A percentile compares a stretch with the other conserved stretches of the same genome.
Conservation (phyloP, 2,329 filamentous ascomycete genomes). For the Fusarium sp. region DNA sequence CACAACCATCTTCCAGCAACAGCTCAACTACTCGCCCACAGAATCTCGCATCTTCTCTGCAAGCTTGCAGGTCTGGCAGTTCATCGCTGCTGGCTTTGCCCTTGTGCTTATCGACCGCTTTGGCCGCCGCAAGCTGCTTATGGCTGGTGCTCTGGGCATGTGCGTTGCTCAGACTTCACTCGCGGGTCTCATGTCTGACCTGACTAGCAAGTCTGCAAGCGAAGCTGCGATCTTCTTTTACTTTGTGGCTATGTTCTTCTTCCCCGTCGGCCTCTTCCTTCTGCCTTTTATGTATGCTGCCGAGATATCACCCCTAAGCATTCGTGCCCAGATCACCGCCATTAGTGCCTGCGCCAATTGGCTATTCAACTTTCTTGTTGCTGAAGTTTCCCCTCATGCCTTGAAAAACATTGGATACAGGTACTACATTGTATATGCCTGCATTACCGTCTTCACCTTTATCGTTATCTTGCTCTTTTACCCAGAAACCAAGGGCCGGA, state of each 20-base stretch:
- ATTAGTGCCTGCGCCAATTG: background rate
- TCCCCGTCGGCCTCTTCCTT: background rate
- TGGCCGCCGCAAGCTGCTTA: background rate
- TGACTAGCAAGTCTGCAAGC: background rate
- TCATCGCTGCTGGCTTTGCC: background rate
- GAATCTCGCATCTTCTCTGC: background rate
- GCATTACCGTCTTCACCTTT: background rate
- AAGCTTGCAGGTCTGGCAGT: background rate
- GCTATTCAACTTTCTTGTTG: background rate
- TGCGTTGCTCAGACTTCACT: background rate
- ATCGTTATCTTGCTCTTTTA: background rate
- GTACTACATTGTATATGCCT: background rate
- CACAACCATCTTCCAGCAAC: background rate
- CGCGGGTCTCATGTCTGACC: background rate
- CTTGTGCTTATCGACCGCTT: background rate
- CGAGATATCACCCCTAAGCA: background rate
- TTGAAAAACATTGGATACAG: background rate
- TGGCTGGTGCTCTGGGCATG: background rate
- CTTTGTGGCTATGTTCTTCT: background rate
- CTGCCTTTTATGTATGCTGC: background rate
- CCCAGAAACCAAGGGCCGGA: background rate
- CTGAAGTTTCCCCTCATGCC: background rate
- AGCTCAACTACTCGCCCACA: background rate
- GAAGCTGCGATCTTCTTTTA: background rate
- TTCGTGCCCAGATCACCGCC: background rate